Evolutionary conservation across 2,329 filamentous ascomycete genomes (phyloP).

Genomic region (Talaromyces albobiverticillius): DNA sequence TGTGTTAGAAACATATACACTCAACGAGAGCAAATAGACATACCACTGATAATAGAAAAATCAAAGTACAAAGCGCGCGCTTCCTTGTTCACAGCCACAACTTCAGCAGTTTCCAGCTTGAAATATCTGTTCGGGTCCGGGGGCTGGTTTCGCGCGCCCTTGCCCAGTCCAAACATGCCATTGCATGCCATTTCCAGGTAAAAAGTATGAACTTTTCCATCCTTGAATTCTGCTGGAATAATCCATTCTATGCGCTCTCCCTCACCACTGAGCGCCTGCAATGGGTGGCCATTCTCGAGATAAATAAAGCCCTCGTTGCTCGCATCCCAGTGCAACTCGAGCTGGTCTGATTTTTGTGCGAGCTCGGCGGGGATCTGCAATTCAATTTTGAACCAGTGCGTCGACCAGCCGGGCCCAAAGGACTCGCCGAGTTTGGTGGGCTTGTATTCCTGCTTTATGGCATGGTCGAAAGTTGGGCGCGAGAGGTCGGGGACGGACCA

Average conservation of each 20-base stretch:
- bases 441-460: conserved; percentile 69
- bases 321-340: conserved; percentile 94
- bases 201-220: conserved; percentile 81
- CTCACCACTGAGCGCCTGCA: conserved; percentile 87
- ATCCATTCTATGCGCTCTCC: conserved; percentile 91
- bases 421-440: conserved; percentile 70
- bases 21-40: not conserved
- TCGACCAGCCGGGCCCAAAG: conserved; percentile 95
- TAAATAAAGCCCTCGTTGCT: conserved; percentile 94
- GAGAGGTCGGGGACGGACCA: conserved; percentile 78
- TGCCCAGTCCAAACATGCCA: conserved; percentile 93
- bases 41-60: conserved; percentile 81
- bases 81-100: conserved; percentile 83
- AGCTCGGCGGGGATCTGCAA: conserved; percentile 74
- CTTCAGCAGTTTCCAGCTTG: conserved; percentile 71
- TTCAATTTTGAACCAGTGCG: conserved; percentile 90
- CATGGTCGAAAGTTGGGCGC: conserved; percentile 86
- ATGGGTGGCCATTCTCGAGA: conserved; percentile 81
- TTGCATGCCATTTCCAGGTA: conserved; percentile 99
- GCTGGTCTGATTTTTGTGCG: conserved; percentile 65
- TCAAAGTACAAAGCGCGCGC: conserved; percentile 83
- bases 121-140: conserved; percentile 80
- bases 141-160: conserved; percentile 85
- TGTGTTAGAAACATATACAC: not conserved
- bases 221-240: conserved; percentile 73